Evolutionary conservation across 1,284 basidiomycete species (phyloP).

Genomic region (Jaminaea rosea): DNA sequence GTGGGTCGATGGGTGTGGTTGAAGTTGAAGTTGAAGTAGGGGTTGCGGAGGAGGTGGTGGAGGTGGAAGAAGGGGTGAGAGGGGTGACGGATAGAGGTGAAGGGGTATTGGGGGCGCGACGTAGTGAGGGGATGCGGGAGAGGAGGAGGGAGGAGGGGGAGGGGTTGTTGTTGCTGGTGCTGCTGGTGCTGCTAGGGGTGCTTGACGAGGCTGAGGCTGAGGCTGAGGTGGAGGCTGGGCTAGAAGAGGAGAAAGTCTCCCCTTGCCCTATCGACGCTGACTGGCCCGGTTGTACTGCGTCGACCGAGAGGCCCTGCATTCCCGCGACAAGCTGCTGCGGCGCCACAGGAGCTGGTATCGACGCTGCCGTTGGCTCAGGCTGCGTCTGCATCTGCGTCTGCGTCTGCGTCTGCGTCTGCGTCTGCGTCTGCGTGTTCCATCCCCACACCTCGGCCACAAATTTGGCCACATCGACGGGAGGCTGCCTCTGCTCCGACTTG

Average conservation of each 20-base stretch:
- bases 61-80: background rate
- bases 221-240: background rate
- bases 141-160: background rate
- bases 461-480: conserved; percentile 51
- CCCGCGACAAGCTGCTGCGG: too few relatives aligned
- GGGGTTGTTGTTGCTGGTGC: background rate
- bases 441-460: conserved; percentile 87
- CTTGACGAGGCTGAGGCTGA: background rate
- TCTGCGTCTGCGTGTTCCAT: conserved; percentile 52
- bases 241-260: too few relatives aligned
- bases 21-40: background rate
- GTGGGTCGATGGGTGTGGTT: background rate
- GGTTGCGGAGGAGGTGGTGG: background rate
- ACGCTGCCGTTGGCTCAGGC: background rate
- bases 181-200: background rate
- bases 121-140: background rate
- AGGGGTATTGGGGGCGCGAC: background rate
- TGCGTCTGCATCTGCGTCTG: background rate
- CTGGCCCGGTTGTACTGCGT: background rate
- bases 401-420: background rate
- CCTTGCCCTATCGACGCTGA: background rate
- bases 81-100: background rate
- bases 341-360: too few relatives aligned
- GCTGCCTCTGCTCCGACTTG: conserved; percentile 65
- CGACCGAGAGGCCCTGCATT: too few relatives aligned